Evolutionary conservation across 495 filamentous ascomycete genomes (phyloP).

Genomic region (Penicillium argentinense): DNA sequence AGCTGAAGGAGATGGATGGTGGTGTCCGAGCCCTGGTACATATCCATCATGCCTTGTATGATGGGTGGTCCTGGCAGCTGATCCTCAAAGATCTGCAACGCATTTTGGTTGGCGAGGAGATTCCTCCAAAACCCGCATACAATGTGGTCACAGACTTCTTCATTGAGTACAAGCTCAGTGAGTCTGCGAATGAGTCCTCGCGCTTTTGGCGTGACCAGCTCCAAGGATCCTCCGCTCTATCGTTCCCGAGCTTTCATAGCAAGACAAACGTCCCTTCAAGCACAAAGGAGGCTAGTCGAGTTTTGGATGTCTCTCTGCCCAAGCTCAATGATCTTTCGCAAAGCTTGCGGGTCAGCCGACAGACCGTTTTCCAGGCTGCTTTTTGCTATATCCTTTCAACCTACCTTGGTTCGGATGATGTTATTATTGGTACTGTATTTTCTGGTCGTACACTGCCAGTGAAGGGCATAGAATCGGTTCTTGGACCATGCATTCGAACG

Average conservation of each 20-base stretch:
- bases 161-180: constrained; percentile 33
- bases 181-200: constrained; percentile 45
- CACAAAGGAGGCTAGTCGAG: constrained; percentile 35
- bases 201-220: constrained; percentile 69
- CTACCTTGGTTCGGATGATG: constrained; percentile 60
- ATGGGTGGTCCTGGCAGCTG: constrained; percentile 81
- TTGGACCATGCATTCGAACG: constrained; percentile 71
- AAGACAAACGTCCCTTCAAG: constrained; percentile 5
- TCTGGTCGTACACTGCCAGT: constrained; percentile 73
- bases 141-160: constrained; percentile 29
- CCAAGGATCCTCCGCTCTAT: constrained; percentile 25
- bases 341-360: constrained; percentile 31
- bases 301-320: constrained; percentile 19
- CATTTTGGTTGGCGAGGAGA: constrained; percentile 25
- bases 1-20: constrained; percentile 36
- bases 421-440: constrained; percentile 68
- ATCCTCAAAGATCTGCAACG: constrained; percentile 61
- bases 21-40: constrained; percentile 39
- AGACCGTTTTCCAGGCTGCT: constrained; percentile 70
- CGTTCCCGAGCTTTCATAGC: constrained; percentile 30
- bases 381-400: constrained; percentile 60
- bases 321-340: constrained; percentile 32
- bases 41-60: constrained; percentile 78
- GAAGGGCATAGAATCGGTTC: constrained; percentile 62
- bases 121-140: constrained; percentile 27